Percentiles rank a stretch among this genome's conserved stretches.
Evolutionary conservation across 2,329 filamentous ascomycete species (phyloP).

Genomic region (Talaromyces sp.): DNA sequence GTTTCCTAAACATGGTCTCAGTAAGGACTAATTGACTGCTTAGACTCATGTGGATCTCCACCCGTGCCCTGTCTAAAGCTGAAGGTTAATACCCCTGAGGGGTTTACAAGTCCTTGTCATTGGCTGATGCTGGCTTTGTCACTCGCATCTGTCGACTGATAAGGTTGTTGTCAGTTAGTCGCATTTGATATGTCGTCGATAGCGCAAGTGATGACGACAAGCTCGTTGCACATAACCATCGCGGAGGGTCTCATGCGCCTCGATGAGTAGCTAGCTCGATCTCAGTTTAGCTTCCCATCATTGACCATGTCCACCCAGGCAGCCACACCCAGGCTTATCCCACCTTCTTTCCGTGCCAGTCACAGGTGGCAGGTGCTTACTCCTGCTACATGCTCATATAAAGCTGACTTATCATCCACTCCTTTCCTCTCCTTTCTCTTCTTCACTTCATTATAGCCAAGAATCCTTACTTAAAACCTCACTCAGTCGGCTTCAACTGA

Average conservation of each 20-base stretch:
- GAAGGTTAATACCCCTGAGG: neutral
- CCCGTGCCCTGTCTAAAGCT: neutral
- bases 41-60: neutral
- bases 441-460: too few species aligned
- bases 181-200: neutral
- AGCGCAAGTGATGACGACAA: conserved; percentile 3
- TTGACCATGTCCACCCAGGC: neutral
- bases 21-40: neutral
- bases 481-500: neutral
- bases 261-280: neutral
- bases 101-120: neutral
- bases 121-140: conserved; percentile 4
- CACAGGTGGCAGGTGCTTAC: neutral
- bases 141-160: neutral
- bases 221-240: neutral
- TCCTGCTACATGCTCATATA: neutral
- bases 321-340: conserved; percentile 1
- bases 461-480: neutral
- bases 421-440: neutral
- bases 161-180: conserved; percentile 1
- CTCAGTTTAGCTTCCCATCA: neutral
- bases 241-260: neutral
- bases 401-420: neutral
- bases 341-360: neutral
- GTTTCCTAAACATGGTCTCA: neutral